Conservation (phyloP, 2,329 filamentous ascomycete species). For the Didymella keratinophila region DNA sequence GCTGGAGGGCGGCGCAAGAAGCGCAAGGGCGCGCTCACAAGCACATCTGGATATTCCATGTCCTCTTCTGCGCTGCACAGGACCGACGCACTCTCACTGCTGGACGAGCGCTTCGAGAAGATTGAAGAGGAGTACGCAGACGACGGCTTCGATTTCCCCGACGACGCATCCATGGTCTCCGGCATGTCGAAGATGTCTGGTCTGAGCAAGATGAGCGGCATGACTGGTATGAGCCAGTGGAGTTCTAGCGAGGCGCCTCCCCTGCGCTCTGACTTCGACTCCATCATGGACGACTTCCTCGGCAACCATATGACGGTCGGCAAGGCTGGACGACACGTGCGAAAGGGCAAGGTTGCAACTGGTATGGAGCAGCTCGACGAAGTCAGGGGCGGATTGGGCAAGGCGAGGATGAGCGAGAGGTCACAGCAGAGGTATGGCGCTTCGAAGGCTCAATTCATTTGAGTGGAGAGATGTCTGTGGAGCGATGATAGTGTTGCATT, state of each 20-base stretch:
- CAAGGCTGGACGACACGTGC: constrained; percentile 66
- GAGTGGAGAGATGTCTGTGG: background rate
- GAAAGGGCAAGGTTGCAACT: constrained; percentile 80
- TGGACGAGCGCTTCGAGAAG: constrained; percentile 91
- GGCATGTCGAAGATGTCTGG: constrained; percentile 62
- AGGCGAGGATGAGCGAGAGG: constrained; percentile 66
- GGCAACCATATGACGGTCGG: constrained; percentile 74
- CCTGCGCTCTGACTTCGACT: constrained; percentile 81
- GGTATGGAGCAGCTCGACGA: constrained; percentile 92
- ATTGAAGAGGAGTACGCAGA: constrained; percentile 81
- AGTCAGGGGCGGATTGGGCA: constrained; percentile 80
- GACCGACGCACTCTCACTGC: constrained; percentile 82
- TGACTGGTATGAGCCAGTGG: constrained; percentile 46
- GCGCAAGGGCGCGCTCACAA: constrained; percentile 91
- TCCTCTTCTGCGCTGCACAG: constrained; percentile 85
- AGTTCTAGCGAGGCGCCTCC: constrained; percentile 56
- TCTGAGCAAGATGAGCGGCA: constrained; percentile 49
- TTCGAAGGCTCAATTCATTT: constrained; percentile 18
- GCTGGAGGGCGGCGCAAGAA: constrained; percentile 84
- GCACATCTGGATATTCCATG: constrained; percentile 89
- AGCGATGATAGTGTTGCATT: constrained; percentile 10
- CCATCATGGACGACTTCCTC: constrained; percentile 92
- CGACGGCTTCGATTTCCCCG: constrained; percentile 44
- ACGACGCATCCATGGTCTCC: constrained; percentile 57
- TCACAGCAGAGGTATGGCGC: constrained; percentile 26